These are phyloP conservation scores for Domatiomyces catenatus DNA, from an alignment of 2,329 filamentous ascomycete genomes.

Conservation along the genomic window DNA sequence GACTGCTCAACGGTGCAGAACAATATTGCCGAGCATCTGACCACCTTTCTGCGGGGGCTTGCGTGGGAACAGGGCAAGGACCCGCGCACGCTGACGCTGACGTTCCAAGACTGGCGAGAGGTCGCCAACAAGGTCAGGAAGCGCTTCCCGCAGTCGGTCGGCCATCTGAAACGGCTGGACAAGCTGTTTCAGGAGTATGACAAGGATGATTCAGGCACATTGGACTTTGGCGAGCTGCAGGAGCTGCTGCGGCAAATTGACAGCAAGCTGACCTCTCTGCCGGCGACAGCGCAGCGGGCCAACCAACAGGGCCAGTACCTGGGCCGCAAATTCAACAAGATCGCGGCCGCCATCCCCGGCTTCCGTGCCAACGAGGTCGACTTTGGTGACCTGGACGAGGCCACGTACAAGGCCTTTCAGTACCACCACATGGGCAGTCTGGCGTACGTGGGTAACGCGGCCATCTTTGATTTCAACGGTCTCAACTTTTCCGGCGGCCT, in stretches of 20 bases:
- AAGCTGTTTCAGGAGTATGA: conserved; percentile 86
- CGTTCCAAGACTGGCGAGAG: conserved; percentile 73
- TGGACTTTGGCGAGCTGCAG: conserved; percentile 83
- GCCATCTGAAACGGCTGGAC: conserved; percentile 77
- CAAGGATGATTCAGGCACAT: conserved; percentile 77
- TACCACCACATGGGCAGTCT: conserved; percentile 83
- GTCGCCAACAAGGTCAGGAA: conserved; percentile 72
- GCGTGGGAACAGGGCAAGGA: conserved; percentile 88
- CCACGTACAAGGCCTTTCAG: conserved; percentile 85
- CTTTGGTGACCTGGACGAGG: conserved; percentile 81
- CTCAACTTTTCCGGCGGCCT: conserved; percentile 67
- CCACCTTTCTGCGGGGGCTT: conserved; percentile 73
- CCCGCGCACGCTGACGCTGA: conserved; percentile 72
- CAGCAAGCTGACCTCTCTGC: conserved; percentile 80
- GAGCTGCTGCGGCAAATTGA: conserved; percentile 88
- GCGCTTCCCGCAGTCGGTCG: conserved; percentile 78
- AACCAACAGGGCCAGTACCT: conserved; percentile 93
- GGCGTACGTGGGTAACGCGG: conserved; percentile 91
- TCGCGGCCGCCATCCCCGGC: conserved; percentile 62
- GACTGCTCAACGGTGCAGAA: conserved; percentile 96
- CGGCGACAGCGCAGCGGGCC: conserved; percentile 87
- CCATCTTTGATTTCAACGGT: conserved; percentile 84
- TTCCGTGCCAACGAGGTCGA: conserved; percentile 64
- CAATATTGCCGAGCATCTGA: conserved; percentile 81
- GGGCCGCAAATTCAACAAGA: conserved; percentile 82